phyloP scores from a whole-genome alignment of 75 land plant species.

The Cupressus sempervirens region DNA sequence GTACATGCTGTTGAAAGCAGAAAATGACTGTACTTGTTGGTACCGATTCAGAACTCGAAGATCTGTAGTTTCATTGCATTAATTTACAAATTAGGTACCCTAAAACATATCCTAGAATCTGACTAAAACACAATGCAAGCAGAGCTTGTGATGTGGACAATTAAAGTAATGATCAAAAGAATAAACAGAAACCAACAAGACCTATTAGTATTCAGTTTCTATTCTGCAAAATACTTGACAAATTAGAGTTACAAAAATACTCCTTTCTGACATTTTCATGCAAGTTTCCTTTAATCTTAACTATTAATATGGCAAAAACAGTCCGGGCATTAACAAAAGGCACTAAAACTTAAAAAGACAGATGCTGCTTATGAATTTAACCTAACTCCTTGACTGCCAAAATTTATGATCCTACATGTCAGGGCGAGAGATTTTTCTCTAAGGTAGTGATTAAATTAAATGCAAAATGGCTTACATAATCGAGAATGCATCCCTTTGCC shows the following conservation, averaged over 20 bases:
- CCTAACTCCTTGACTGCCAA: background rate
- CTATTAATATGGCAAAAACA: background rate
- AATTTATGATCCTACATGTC: background rate
- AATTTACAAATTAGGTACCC: background rate
- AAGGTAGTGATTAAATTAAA: background rate
- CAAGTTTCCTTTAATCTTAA: background rate
- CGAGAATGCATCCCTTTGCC: conserved; percentile 54
- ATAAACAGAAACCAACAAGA: background rate
- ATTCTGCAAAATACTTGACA: background rate
- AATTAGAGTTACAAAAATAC: background rate
- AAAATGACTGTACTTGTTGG: conserved; percentile 32
- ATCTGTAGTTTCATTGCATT: conserved; percentile 7
- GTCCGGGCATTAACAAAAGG: background rate
- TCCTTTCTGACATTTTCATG: background rate
- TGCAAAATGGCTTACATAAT: conserved; percentile 18
- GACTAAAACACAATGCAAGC: background rate
- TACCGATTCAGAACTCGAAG: conserved; percentile 27
- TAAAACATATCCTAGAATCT: background rate
- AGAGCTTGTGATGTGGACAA: background rate
- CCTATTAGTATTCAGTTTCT: background rate
- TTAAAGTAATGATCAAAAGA: background rate
- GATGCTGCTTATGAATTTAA: background rate
- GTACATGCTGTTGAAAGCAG: conserved; percentile 47
- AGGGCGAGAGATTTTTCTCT: background rate
- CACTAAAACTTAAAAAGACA: background rate